Evolutionary conservation across 2,329 filamentous ascomycete species (phyloP), one percentile per base, ranked within the genome.

Genomic region (Exophiala lecanii-corni): DNA sequence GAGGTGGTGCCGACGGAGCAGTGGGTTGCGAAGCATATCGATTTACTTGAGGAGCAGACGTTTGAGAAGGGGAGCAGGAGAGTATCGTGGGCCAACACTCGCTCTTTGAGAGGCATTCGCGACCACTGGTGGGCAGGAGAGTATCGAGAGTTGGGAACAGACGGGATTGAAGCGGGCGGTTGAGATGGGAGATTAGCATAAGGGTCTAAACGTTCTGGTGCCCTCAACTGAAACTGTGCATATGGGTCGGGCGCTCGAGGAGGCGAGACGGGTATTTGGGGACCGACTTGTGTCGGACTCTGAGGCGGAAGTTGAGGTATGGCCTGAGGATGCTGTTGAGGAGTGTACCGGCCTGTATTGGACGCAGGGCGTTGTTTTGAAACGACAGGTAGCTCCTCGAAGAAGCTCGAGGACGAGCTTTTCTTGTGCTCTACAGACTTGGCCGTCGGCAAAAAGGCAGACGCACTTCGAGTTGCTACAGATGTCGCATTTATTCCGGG

Each of bases 301-400:
- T 40, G 50, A 10, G 44, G 55, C 10, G 59, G 51, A 9, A 54
- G 31, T 33, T 57, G 54, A 21, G 55, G 43, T 21, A 53, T 41
- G 42, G 54, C 38, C 30, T 36, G 34, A 26, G 39, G 30, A 38
- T 55, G 57, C 9, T 62, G 58, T 28, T 62, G 60, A 33, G 68
- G 63, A 31, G 63, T 61, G 51, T 68, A 67, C 43, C 67, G 63
- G 4, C 65, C 67, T 16, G 62, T 58, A 6, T 17, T 25, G 9
- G 44, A 66, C 17, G 73, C 71, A 13, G 79, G 76, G 18, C 82
- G 76, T n/a, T 79, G 74, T 57, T 74, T 82, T 3, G 76, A 64
- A 2, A 74, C 63, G 39, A 83, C 63, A 1, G 86, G 86, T 16
- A 91, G 69, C 41, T 91, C 86, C 62, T 89, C 86, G 53, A 89